A percentile compares a stretch with the other conserved stretches of the same genome.
Evolutionary conservation across 2,329 filamentous ascomycete species (phyloP).

Genomic region (Didymella sp.): DNA sequence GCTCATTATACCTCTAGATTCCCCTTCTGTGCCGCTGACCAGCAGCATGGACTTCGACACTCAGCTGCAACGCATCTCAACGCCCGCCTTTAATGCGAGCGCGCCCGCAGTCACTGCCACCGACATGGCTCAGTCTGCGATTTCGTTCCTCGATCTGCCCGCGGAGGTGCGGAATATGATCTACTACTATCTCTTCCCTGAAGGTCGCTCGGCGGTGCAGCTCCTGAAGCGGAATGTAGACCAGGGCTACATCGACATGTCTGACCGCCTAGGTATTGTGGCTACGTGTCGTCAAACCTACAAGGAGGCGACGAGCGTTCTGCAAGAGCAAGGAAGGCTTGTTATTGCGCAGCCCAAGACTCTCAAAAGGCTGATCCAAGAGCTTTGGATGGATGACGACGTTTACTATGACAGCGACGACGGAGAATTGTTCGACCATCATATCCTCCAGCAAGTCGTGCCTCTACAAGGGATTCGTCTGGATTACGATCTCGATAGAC

Average conservation of each 20-base stretch:
- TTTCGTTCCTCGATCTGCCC: neutral
- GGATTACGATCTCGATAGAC: neutral
- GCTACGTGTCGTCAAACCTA: neutral
- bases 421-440: neutral
- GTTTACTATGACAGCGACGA: neutral
- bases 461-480: neutral
- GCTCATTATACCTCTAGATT: too few relatives aligned
- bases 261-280: neutral
- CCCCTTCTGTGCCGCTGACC: too few relatives aligned
- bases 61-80: too few relatives aligned
- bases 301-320: neutral
- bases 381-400: neutral
- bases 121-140: neutral
- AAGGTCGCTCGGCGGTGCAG: neutral
- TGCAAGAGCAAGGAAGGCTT: neutral
- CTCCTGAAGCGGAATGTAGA: neutral
- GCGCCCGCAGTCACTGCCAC: neutral
- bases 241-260: neutral
- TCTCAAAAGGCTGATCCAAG: neutral
- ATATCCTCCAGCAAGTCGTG: neutral
- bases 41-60: too few relatives aligned
- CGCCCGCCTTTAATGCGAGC: neutral
- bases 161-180: constrained; percentile 1
- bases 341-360: neutral
- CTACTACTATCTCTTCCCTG: neutral